phyloP scores from a whole-genome alignment of 1,284 basidiomycete genomes.

The Tilletiopsis washingtonensis region DNA sequence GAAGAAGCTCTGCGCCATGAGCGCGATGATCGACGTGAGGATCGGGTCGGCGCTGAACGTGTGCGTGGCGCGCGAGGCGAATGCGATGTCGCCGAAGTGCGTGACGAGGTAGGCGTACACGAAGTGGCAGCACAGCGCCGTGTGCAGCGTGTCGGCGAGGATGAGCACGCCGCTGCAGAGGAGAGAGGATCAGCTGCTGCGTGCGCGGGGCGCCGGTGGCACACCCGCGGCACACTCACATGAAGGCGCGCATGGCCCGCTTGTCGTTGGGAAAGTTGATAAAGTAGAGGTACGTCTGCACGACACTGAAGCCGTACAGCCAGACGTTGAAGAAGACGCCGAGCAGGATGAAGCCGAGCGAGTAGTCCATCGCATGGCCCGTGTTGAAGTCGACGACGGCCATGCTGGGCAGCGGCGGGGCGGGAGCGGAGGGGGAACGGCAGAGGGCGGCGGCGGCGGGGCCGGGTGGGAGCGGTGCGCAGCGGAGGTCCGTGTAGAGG shows the following conservation, averaged over 20 bases:
- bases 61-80: constrained; percentile 19
- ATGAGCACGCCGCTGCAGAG: constrained; percentile 22
- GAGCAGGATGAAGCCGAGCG: constrained; percentile 36
- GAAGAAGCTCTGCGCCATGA: constrained; percentile 38
- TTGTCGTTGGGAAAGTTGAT: constrained; percentile 33
- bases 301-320: constrained; percentile 35
- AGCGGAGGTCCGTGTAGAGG: no score
- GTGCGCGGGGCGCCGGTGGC: no score
- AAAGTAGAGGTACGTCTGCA: constrained; percentile 39
- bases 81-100: constrained; percentile 30
- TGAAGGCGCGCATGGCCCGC: constrained; percentile 27
- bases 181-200: no score
- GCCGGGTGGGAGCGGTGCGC: no score
- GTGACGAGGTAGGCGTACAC: constrained; percentile 35
- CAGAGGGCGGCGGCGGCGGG: no score
- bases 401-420: no score
- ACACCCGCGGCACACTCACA: no score
- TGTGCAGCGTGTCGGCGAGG: constrained; percentile 28
- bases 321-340: constrained; percentile 37
- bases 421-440: no score
- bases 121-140: constrained; percentile 27
- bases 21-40: constrained; percentile 34
- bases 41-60: constrained; percentile 32
- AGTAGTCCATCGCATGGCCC: background rate
- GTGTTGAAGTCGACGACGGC: background rate